Base-by-base conservation (phyloP, 495 filamentous ascomycete species). In the Amphirosellinia nigrospora region DNA sequence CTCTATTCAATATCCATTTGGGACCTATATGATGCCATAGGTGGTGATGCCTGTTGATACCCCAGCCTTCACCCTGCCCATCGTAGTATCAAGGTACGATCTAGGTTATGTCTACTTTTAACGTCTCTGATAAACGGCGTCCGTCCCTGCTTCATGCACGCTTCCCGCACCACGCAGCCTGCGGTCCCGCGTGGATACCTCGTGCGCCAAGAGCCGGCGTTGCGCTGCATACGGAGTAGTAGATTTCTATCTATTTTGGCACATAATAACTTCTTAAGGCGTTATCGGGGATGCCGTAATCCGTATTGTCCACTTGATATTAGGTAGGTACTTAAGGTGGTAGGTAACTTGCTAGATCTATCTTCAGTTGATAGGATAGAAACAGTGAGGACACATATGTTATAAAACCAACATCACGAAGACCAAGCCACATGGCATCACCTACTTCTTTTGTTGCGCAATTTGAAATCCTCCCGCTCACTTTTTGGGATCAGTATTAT, bases 181-280 rank as follows among this genome's bases (percentile, higher is more conserved):
- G 46, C 26, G 52, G 34, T 15, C 38, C 55, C 64, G 64, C 64
- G 52, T 67, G 64, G 64, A 23, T 23, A 67, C 64, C 64, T 67
- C 36, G 64, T 67, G 52, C 50, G 64, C 64, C 64, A 67, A 67
- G 64, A 66, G 26, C 11, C 36, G 26, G 59, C 26, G 64, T 58
- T 59, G 53, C 38, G 64, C 64, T 56, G 48, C 48, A 66, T 66
- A 50, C 45, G 43, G 45, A 38, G 28, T 58, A 21, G 6, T 45
- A 45, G 43, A 16, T 19, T 5, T 0, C 1, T 11, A 36, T 9
- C 19, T 21, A 9, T 1, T 0, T n/a, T 28, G 43, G n/a, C 43
- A 28, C 48, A n/a, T 52, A 23, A 52, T 52, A 52, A 52, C 21
- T 26, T n/a, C 6, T 10, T 30, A 1, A 53, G 13, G 50, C 50